These are phyloP conservation scores for Pharus latifolius DNA, from an alignment of 176 grass and related monocot species.

Conservation along the genomic window DNA sequence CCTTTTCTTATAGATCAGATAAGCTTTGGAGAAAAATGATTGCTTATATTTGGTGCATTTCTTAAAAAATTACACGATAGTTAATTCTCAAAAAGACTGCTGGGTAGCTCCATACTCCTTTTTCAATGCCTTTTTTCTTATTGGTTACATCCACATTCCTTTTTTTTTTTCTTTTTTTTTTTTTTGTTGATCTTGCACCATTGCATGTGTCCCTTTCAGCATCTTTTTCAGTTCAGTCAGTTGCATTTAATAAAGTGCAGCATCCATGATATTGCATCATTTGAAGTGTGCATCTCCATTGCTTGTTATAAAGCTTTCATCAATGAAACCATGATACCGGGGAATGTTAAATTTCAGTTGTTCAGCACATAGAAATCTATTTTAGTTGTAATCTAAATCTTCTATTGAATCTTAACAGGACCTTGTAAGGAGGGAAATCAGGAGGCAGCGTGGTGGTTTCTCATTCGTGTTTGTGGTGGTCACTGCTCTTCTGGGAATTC, in stretches of 20 bases:
- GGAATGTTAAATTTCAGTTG: neutral
- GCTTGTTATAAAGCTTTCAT: neutral
- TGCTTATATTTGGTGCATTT: neutral
- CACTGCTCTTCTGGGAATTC: constrained; percentile 64
- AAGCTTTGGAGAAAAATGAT: neutral
- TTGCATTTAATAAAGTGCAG: neutral
- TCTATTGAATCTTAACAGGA: constrained; percentile 32
- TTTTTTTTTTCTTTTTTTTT: neutral
- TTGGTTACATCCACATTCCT: neutral
- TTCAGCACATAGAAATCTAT: neutral
- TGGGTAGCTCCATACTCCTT: neutral
- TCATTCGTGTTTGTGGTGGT: constrained; percentile 42
- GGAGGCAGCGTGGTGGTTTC: constrained; percentile 55
- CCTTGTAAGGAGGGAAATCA: constrained; percentile 54
- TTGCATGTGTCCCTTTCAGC: too few relatives aligned
- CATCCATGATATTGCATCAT: neutral
- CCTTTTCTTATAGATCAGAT: neutral
- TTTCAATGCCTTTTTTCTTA: neutral
- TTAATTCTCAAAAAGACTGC: too few relatives aligned
- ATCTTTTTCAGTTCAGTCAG: neutral
- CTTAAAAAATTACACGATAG: neutral
- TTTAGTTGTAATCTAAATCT: neutral
- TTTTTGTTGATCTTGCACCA: too few relatives aligned
- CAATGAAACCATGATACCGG: neutral
- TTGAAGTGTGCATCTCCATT: neutral